phyloP scores from a whole-genome alignment of 257 asterid species.

The Nicotiana tomentosiformis region DNA sequence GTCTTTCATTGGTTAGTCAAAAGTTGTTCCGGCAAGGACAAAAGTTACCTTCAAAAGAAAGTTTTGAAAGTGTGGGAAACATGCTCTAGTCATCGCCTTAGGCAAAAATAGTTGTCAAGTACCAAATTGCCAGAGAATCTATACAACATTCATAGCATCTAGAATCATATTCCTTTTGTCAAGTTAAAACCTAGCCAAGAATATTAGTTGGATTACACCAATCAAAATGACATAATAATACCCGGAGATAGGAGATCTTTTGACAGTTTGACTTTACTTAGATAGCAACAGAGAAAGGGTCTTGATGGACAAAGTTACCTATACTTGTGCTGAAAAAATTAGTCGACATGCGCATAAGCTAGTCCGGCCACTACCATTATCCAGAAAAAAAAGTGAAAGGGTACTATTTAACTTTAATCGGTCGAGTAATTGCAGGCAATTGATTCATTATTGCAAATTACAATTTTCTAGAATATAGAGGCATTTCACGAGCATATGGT shows the following conservation, averaged over 20 bases:
- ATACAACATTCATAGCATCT: neutral
- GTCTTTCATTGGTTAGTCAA: neutral
- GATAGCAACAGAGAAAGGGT: neutral
- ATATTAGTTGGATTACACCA: too few relatives aligned
- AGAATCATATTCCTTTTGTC: constrained; percentile 4
- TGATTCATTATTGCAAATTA: too few relatives aligned
- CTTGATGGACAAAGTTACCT: neutral
- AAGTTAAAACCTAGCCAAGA: neutral
- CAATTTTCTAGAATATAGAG: too few relatives aligned
- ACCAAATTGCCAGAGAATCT: constrained; percentile 3
- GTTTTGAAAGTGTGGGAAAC: neutral
- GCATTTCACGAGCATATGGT: neutral
- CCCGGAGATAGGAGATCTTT: too few relatives aligned
- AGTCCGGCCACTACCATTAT: too few relatives aligned
- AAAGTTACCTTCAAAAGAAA: neutral
- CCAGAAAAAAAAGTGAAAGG: too few relatives aligned
- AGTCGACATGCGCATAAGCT: too few relatives aligned
- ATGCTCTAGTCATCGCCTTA: neutral
- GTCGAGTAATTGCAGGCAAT: too few relatives aligned
- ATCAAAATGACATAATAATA: too few relatives aligned
- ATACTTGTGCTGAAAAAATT: too few relatives aligned
- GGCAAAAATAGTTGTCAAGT: constrained; percentile 3
- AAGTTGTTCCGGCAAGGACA: neutral
- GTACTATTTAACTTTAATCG: too few relatives aligned
- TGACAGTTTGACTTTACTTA: neutral